phyloP scores from a whole-genome alignment of 176 grass and related monocot genomes.

The Luzula sylvatica region DNA sequence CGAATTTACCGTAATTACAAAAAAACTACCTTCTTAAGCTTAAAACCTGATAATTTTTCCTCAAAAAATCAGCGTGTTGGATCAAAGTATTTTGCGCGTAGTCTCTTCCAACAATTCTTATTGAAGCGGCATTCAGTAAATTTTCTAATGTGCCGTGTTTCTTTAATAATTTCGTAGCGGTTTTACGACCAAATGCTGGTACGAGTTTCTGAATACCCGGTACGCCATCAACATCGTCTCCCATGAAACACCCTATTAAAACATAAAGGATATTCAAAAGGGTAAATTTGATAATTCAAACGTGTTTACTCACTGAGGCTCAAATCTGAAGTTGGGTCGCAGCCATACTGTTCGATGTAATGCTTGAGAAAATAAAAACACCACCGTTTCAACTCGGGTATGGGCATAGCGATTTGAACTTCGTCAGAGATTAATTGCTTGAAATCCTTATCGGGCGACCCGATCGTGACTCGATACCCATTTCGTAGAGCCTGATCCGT shows the following conservation, averaged over 20 bases:
- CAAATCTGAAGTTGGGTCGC: constrained; percentile 74
- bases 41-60: neutral
- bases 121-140: constrained; percentile 56
- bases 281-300: neutral
- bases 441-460: constrained; percentile 89
- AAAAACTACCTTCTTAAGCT: neutral
- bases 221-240: constrained; percentile 87
- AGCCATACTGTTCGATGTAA: constrained; percentile 79
- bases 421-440: constrained; percentile 88
- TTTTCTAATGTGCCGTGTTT: constrained; percentile 88
- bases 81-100: constrained; percentile 80
- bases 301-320: constrained; percentile 72
- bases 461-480: constrained; percentile 54
- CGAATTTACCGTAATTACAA: neutral
- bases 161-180: constrained; percentile 70
- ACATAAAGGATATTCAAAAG: neutral
- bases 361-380: constrained; percentile 85
- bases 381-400: constrained; percentile 79
- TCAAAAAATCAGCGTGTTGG: constrained; percentile 61
- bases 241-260: constrained; percentile 68
- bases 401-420: constrained; percentile 76
- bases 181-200: constrained; percentile 80
- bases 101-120: constrained; percentile 72
- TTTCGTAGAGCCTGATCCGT: constrained; percentile 55
- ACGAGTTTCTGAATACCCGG: constrained; percentile 83